Evolutionary conservation across 345 rosid genomes (phyloP).

Genomic region (Bretschneidera sinensis): DNA sequence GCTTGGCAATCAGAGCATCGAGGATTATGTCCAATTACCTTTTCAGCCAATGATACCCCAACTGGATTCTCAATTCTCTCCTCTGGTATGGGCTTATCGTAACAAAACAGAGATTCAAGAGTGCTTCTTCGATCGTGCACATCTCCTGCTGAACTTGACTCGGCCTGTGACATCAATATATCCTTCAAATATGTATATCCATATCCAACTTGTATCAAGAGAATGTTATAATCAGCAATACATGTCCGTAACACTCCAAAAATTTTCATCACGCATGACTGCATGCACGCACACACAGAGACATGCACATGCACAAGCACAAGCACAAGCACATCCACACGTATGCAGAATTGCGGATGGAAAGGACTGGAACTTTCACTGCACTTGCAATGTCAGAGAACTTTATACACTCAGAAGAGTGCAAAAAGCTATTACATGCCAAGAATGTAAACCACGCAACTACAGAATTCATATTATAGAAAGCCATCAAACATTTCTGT

Average conservation of each 20-base stretch:
- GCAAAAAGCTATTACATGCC: background rate
- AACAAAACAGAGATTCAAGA: slow-evolving; percentile 73
- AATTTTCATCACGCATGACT: background rate
- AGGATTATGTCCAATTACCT: slow-evolving; percentile 57
- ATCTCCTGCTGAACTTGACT: slow-evolving; percentile 43
- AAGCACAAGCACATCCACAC: background rate
- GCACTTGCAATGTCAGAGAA: background rate
- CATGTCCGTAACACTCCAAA: background rate
- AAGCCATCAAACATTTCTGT: too few species aligned
- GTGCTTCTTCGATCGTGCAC: slow-evolving; percentile 46
- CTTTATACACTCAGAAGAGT: background rate
- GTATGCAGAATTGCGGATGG: too few species aligned
- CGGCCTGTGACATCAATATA: slow-evolving; percentile 34
- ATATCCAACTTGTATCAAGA: background rate
- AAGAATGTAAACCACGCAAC: background rate
- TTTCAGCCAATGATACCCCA: slow-evolving; percentile 66
- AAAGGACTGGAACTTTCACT: background rate
- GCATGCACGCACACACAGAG: background rate
- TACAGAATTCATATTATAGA: background rate
- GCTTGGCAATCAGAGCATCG: slow-evolving; percentile 67
- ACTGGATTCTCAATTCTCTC: slow-evolving; percentile 79
- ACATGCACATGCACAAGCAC: background rate
- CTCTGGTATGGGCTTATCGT: slow-evolving; percentile 78
- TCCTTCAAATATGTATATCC: background rate
- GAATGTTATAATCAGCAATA: background rate